Base-by-base conservation (phyloP, 371 early-diverging fungal genomes). In the Nematocida ausubeli region DNA sequence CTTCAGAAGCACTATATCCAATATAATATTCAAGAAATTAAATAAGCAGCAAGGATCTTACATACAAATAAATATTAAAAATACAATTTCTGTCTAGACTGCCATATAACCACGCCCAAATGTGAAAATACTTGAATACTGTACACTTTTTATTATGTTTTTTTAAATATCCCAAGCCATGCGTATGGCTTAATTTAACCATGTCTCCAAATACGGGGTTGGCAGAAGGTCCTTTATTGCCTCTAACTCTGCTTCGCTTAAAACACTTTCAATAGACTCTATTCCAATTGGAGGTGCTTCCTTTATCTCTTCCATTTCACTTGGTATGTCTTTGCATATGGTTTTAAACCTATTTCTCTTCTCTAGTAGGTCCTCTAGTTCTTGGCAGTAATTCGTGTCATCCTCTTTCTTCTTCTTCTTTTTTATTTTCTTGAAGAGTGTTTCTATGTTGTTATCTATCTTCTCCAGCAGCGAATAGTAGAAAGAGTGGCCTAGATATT, bases 321-420 rank as follows among this genome's bases (percentile, higher is more conserved):
- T 37, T 32, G 60, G 60, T 7, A 60, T 14, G 19, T 39, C 47
- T 32, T 50, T 37, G 51, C 60, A 62, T 14, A 71, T 39, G n/a
- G 3, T 26, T 57, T 75, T 75, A 14, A 75, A 28, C 5, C 32
- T 49, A 19, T 51, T 51, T 66, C 67, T 42, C 24, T 75, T 75
- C n/a, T 75, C 52, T 22, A 75, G 35, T 7, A 75, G 39, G 6
- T 75, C 66, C 39, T 75, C 78, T 40, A 75, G 2, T 35, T 75
- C 78, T 39, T 42, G 24, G 40, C 19, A 66, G 55, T 75, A 64
- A n/a, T 24, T 49, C 16, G 37, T 28, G n/a, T 75, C 78, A 24
- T 75, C 78, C 35, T 75, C 78, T 66, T 75, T 75, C 66, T 75
- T 75, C 67, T 75, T 75, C 34, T 75, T 75, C 78, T 64, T 75